Evolutionary conservation across 352 stramenopile genomes (phyloP).

Genomic region (Ophiocytium majus): DNA sequence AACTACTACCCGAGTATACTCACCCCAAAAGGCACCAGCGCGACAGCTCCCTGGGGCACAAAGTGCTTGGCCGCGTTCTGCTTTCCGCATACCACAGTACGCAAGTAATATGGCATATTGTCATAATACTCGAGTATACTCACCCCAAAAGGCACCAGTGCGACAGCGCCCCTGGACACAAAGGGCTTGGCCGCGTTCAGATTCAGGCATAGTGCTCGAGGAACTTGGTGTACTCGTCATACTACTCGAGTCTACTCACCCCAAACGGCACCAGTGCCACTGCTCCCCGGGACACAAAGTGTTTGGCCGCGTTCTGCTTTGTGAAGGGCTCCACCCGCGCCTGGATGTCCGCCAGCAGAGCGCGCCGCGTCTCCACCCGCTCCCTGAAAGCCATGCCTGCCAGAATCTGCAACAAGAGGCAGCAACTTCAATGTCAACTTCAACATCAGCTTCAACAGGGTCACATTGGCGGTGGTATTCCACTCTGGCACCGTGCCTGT

Average conservation of each 20-base stretch:
- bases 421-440: too few species aligned
- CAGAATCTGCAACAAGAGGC: constrained; percentile 3
- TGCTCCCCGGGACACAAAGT: neutral
- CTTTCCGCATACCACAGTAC: neutral
- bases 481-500: too few species aligned
- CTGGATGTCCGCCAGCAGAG: neutral
- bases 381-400: neutral
- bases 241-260: neutral
- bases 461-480: too few species aligned
- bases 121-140: neutral
- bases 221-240: neutral
- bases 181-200: neutral
- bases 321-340: neutral
- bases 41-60: neutral
- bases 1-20: too few species aligned
- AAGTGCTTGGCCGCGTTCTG: neutral
- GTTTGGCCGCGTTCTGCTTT: neutral
- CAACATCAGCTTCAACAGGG: too few species aligned
- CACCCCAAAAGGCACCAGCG: neutral
- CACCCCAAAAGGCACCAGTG: neutral
- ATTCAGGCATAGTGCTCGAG: too few species aligned
- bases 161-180: neutral
- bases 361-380: neutral
- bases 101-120: neutral
- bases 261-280: constrained; percentile 4